Conservation (phyloP, 1,284 basidiomycete species). For the Ustilago cynodontis region DNA sequence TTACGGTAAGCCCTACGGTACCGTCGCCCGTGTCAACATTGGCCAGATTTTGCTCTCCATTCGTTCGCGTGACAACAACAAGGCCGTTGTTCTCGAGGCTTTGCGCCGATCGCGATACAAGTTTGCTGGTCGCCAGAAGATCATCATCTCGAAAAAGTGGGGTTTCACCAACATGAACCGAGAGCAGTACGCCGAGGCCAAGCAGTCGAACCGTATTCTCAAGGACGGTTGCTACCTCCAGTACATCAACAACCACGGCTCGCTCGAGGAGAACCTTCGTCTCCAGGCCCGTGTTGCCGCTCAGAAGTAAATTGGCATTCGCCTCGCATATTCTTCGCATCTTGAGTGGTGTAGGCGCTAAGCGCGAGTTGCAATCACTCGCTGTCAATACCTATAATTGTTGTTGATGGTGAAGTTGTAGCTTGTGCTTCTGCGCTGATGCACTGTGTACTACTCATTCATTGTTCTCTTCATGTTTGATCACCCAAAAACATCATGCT, state of each 20-base stretch:
- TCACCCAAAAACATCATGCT: slow-evolving; percentile 28
- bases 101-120: slow-evolving; percentile 90
- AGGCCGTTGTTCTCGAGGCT: slow-evolving; percentile 92
- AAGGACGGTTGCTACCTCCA: slow-evolving; percentile 69
- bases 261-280: slow-evolving; percentile 66
- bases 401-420: neutral
- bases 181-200: slow-evolving; percentile 87
- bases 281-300: slow-evolving; percentile 67
- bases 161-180: slow-evolving; percentile 96
- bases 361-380: slow-evolving; percentile 4
- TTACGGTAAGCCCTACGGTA: slow-evolving; percentile 99
- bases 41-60: slow-evolving; percentile 97
- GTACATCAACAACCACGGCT: slow-evolving; percentile 69
- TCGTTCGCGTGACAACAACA: slow-evolving; percentile 90
- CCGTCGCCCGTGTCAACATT: slow-evolving; percentile 93
- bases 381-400: neutral
- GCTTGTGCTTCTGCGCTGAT: slow-evolving; percentile 15
- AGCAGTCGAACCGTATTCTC: slow-evolving; percentile 76
- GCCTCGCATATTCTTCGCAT: neutral
- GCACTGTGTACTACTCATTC: slow-evolving; percentile 35
- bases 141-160: slow-evolving; percentile 79
- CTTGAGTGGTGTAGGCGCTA: slow-evolving; percentile 31
- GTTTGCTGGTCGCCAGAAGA: slow-evolving; percentile 99
- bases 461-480: slow-evolving; percentile 16
- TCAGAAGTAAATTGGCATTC: slow-evolving; percentile 60